Conservation (phyloP, 2,329 filamentous ascomycete species). For the Fusarium stilboides region DNA sequence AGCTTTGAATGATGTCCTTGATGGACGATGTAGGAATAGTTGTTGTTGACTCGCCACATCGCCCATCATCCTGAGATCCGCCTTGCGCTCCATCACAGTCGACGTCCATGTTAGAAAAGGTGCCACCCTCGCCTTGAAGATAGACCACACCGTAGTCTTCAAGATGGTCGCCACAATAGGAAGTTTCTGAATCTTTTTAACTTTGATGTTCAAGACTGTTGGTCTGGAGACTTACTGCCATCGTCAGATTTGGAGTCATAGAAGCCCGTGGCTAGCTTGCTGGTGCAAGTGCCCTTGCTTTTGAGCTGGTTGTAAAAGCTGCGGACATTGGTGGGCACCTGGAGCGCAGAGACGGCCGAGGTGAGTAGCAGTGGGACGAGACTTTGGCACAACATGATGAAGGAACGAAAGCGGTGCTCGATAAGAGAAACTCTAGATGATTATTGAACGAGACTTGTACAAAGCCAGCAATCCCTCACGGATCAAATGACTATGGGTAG, state of each 20-base stretch:
- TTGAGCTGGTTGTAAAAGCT: constrained; percentile 32
- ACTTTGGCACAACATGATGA: constrained; percentile 8
- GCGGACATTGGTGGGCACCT: constrained; percentile 21
- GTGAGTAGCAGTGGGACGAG: constrained; percentile 14
- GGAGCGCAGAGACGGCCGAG: constrained; percentile 11
- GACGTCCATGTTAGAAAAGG: constrained; percentile 70
- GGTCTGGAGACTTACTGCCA: constrained; percentile 7
- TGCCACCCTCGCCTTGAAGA: constrained; percentile 58
- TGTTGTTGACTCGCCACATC: constrained; percentile 32
- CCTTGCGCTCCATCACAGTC: constrained; percentile 70
- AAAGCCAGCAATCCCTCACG: too few relatives aligned
- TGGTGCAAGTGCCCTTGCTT: constrained; percentile 18
- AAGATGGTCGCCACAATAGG: constrained; percentile 7
- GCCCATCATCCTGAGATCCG: constrained; percentile 55
- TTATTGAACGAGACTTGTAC: background rate
- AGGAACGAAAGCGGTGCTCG: background rate
- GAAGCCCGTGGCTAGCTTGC: constrained; percentile 29
- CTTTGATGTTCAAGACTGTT: too few relatives aligned
- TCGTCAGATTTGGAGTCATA: constrained; percentile 29
- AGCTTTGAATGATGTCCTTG: constrained; percentile 54
- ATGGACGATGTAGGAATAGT: constrained; percentile 59
- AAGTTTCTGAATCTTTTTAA: background rate
- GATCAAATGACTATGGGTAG: background rate
- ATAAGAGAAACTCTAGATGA: background rate
- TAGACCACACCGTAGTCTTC: constrained; percentile 48